Base-by-base conservation (phyloP, 1,139 yeast species). In the Hansenula sp. region DNA sequence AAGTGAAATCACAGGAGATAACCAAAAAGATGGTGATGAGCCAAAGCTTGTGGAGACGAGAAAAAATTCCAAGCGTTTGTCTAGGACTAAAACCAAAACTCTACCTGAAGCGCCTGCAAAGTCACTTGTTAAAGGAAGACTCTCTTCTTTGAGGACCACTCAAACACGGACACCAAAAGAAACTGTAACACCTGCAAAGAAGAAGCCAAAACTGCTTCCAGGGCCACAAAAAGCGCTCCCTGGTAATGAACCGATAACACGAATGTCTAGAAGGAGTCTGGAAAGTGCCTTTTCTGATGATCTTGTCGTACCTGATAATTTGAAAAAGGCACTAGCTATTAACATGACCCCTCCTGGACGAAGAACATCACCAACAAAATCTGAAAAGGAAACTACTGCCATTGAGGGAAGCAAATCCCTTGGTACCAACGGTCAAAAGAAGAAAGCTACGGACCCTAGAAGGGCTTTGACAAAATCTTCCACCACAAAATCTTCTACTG, bases 341-440 rank as follows among this genome's bases (percentile, higher is more conserved):
- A 19, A 33, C 19, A 39, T 39, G 41, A 33, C 17, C 5, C 38
- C 41, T 3, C 41, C 41, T 4, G 38, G 38, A 18, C 16, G 13
- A 13, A 39, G 19, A 31, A 17, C 7, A 7, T 15, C 33, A 11
- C 25, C 25, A 21, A 9, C 25, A 9, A 9, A 21, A 21, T 21
- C 25, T 21, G 8, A 21, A 5, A 21, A 21, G 9, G 25, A 21
- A 5, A 21, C 25, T 5, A 19, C 27, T 33, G n/a, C 9, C 8
- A 7, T 12, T 10, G 24, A 32, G 10, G n/a, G 5, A 31, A 18
- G n/a, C 10, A 11, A 31, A 8, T 5, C 18, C 17, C 17, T 18
- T n/a, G 33, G 5, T n/a, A 31, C 17, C n/a, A 31, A 16, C 4
- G 18, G 16, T 28, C 31, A 13, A 6, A 28, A 28, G 31, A 11